Evolutionary conservation across 306 rosid species (phyloP).

Genomic region (Boehmeria nivea): DNA sequence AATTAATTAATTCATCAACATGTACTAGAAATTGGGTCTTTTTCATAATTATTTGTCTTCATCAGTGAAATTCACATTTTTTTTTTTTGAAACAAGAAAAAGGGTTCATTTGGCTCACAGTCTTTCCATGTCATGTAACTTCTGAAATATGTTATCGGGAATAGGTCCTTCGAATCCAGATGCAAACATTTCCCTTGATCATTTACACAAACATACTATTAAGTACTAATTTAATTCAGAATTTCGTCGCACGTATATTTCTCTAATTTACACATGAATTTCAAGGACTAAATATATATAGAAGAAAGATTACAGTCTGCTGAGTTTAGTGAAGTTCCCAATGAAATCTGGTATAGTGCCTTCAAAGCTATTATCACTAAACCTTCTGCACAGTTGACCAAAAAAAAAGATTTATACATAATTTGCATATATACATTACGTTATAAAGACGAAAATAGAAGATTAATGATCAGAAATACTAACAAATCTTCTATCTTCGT

Average conservation of each 20-base stretch:
- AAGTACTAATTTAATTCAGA: too few species aligned
- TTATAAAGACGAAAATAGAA: neutral
- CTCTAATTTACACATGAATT: too few species aligned
- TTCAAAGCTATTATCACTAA: conserved; percentile 10
- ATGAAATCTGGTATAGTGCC: conserved; percentile 13
- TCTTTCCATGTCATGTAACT: neutral
- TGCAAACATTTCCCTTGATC: neutral
- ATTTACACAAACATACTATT: too few species aligned
- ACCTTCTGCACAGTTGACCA: conserved; percentile 8
- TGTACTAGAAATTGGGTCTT: too few species aligned
- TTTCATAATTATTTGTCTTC: too few species aligned
- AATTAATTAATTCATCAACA: neutral
- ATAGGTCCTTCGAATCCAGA: conserved; percentile 15
- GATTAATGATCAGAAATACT: neutral
- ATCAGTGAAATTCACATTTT: neutral
- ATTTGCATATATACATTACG: too few species aligned
- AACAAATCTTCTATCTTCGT: neutral
- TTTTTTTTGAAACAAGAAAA: too few species aligned
- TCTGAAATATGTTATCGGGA: neutral
- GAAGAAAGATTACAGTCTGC: neutral
- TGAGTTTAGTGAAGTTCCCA: neutral
- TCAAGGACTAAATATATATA: too few species aligned
- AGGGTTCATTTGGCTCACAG: conserved; percentile 1
- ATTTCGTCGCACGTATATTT: too few species aligned
- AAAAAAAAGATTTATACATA: neutral